These are phyloP conservation scores for Stagonosporopsis vannaccii DNA, from an alignment of 2,329 filamentous ascomycete genomes.

Conservation along the genomic window DNA sequence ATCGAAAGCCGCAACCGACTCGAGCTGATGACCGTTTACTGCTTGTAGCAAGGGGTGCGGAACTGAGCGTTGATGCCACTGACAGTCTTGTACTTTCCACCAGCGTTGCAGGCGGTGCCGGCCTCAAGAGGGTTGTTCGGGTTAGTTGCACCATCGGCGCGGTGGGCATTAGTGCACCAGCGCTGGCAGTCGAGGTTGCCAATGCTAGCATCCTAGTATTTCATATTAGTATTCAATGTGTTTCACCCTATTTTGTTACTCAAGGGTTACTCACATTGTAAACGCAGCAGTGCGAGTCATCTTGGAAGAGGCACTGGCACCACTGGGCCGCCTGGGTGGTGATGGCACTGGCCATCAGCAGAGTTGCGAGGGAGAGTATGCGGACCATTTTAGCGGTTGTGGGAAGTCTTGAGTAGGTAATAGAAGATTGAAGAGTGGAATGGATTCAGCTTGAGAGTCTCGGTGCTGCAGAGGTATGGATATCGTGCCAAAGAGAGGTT, in stretches of 20 bases:
- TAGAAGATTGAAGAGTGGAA: slow-evolving; percentile 11
- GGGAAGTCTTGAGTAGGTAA: slow-evolving; percentile 8
- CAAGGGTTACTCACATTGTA: slow-evolving; percentile 8
- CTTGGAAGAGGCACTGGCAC: slow-evolving; percentile 19
- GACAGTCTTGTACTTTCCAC: slow-evolving; percentile 15
- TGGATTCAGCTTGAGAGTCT: slow-evolving; percentile 9
- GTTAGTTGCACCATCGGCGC: slow-evolving; percentile 8
- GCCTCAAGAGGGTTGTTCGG: slow-evolving; percentile 11
- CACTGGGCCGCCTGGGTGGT: slow-evolving; percentile 10
- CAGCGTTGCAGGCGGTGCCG: slow-evolving; percentile 17
- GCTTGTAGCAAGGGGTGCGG: slow-evolving; percentile 19
- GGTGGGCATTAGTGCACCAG: slow-evolving; percentile 13
- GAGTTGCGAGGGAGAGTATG: slow-evolving; percentile 9
- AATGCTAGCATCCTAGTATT: slow-evolving; percentile 5
- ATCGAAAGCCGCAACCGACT: slow-evolving; percentile 3
- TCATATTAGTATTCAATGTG: slow-evolving; percentile 10
- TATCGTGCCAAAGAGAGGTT: slow-evolving; percentile 7
- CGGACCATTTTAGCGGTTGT: slow-evolving; percentile 13
- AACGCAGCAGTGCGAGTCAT: slow-evolving; percentile 19
- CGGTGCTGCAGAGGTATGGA: slow-evolving; percentile 1
- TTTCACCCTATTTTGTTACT: slow-evolving; percentile 3
- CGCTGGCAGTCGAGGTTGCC: slow-evolving; percentile 15
- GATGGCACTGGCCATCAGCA: slow-evolving; percentile 17
- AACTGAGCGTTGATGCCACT: slow-evolving; percentile 15
- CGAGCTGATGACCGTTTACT: slow-evolving; percentile 12